Evolutionary conservation across 2,329 filamentous ascomycete genomes (phyloP).

Genomic region (Madurella fahalii): DNA sequence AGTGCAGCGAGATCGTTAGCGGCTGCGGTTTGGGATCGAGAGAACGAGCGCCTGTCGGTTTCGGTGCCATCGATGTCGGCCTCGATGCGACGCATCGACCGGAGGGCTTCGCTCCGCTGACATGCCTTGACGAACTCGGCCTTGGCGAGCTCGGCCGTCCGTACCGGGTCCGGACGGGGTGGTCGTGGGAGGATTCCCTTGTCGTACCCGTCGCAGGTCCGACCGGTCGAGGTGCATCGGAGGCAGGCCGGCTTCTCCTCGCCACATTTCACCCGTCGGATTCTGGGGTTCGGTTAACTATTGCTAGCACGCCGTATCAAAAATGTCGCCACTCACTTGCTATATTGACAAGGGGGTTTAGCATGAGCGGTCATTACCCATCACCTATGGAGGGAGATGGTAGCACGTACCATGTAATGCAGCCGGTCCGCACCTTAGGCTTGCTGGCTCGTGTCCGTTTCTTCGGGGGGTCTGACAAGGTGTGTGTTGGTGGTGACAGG

Average conservation of each 20-base stretch:
- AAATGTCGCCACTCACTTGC: slow-evolving; percentile 28
- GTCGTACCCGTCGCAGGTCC: slow-evolving; percentile 35
- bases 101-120: slow-evolving; percentile 26
- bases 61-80: slow-evolving; percentile 36
- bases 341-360: slow-evolving; percentile 1
- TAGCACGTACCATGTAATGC: slow-evolving; percentile 38
- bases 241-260: slow-evolving; percentile 30
- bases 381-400: neutral
- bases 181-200: slow-evolving; percentile 22
- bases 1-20: slow-evolving; percentile 28
- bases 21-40: slow-evolving; percentile 32
- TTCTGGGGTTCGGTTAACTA: slow-evolving; percentile 20
- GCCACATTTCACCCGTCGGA: slow-evolving; percentile 32
- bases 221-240: slow-evolving; percentile 30
- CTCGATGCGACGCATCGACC: slow-evolving; percentile 32
- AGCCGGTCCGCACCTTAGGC: slow-evolving; percentile 38
- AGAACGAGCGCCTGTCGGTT: slow-evolving; percentile 34
- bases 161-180: slow-evolving; percentile 10
- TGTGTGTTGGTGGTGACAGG: slow-evolving; percentile 14
- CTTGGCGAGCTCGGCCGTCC: slow-evolving; percentile 22
- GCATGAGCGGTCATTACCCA: slow-evolving; percentile 12
- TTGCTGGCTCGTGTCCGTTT: slow-evolving; percentile 35
- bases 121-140: slow-evolving; percentile 28
- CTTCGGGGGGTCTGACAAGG: slow-evolving; percentile 13
- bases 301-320: no score